Evolutionary conservation across 805 yeast species (phyloP), one percentile per base, ranked within the genome.

Genomic region (Cyberlindnera euphorbiiphila): DNA sequence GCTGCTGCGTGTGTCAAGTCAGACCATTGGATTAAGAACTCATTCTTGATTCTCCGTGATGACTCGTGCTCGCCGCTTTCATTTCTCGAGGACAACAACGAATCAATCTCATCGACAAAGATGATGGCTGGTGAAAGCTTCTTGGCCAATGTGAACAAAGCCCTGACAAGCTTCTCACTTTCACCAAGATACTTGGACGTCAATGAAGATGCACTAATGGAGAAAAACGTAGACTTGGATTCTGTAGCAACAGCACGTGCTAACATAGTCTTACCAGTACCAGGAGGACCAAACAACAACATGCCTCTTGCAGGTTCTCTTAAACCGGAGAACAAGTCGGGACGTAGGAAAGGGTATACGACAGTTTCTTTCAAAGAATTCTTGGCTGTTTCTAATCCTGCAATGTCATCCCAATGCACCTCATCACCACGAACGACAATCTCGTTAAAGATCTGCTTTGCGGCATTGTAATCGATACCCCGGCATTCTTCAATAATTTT

Each of bases 231-330:
- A 0, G 96, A 86, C 43, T 85, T 82, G 4, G 96, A 85, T 61
- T 93, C 98, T 0, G 96, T 88, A 1, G 98, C 98, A 6, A 93
- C 98, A 0, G 98, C 97, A 47, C 96, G 71, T 0, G 98, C 98
- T 46, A 91, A 71, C 98, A 93, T 91, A 0, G 98, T 91, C 53
- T 91, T 91, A 42, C 98, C 98, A 0, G 98, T 91, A 7, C 98
- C 98, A 0, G 98, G 98, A 0, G 98, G 98, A 0, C 98, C 98
- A 64, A 91, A 91, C 30, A 91, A 64, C 19, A 91, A 68, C 96
- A 91, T 89, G 4, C 98, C 98, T 51, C 96, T 67, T 0, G 95
- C 93, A 0, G 98, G 98, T 62, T 89, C 98, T 49, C 98, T 71
- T 42, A 93, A 66, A 1, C 98, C 98, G 42, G 78, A 75, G 55